Evolutionary conservation across 352 stramenopile genomes (phyloP), one percentile per base, ranked within the genome.

Genomic region (Globisporangium paddicum): DNA sequence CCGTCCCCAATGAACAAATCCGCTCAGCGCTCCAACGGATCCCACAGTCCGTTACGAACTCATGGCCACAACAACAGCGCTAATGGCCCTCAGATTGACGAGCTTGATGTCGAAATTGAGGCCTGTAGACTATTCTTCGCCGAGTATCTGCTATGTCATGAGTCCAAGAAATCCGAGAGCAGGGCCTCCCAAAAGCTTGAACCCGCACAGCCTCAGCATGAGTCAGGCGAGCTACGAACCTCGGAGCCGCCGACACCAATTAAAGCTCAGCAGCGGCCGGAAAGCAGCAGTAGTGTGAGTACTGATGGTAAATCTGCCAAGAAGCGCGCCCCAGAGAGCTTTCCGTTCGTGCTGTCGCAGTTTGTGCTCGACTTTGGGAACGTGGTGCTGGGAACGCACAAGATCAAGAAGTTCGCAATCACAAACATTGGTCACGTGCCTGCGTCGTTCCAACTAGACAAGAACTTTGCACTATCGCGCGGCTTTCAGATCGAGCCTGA

Each of bases 321-420:
- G 61, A 77, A 73, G 50, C 60, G 59, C 6, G 58, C 41, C 4
- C 49, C 56, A 0, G 73, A 86, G 46, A 69, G 56, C 13, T 77
- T 86, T 5, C 66, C 75, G 9, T 98, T 97, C 60, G 73, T 97
- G 44, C 56, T 96, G 16, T 96, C 87, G 3, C 77, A 92, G 55
- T 97, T 98, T 61, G 78, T 96, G 1, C 75, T 96, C 25, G 94
- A 98, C 63, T 98, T 98, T 66, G 94, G 93, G 0, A 95, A 98
- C 61, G 89, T 98, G 50, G 89, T 98, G 10, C 59, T 92, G 4
- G 95, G 93, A 5, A 87, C 88, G 8, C 93, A 95, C 57, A 92
- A 92, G 58, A 93, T 97, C 55, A 95, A 93, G 32, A 90, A 89
- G 38, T 98, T 98, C 51, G 82, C 73, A 37, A 80, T 98, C 25